Evolutionary conservation across 441 rosid genomes (phyloP).

Genomic region (Euphorbia corollata): DNA sequence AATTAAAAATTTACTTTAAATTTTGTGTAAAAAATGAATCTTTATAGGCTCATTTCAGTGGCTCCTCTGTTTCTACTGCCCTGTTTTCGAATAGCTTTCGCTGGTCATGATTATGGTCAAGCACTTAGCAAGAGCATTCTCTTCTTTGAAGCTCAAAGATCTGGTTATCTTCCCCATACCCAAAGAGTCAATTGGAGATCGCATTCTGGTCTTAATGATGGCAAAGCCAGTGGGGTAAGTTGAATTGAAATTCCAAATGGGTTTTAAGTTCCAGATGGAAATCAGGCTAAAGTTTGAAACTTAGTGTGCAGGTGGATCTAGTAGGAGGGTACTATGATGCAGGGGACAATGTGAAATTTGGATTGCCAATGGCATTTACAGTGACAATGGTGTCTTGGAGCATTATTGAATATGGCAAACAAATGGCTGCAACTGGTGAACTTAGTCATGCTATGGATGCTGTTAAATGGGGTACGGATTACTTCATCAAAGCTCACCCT

Average conservation of each 20-base stretch:
- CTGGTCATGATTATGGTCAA: conserved; percentile 78
- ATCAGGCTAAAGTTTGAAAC: no score
- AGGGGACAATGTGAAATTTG: conserved; percentile 92
- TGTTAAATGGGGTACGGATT: conserved; percentile 88
- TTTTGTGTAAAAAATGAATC: no score
- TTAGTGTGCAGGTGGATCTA: conserved; percentile 54
- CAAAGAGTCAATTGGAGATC: conserved; percentile 92
- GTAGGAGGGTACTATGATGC: conserved; percentile 92
- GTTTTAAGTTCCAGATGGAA: no score
- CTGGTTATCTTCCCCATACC: conserved; percentile 71
- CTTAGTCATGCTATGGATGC: conserved; percentile 71
- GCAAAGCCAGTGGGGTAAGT: conserved; percentile 86
- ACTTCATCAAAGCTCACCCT: conserved; percentile 86
- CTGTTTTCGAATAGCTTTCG: conserved; percentile 47
- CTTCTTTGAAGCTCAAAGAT: conserved; percentile 96
- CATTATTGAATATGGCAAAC: conserved; percentile 69
- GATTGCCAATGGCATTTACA: conserved; percentile 88
- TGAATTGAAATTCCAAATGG: neutral
- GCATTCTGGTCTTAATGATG: conserved; percentile 83
- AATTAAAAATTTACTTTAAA: no score
- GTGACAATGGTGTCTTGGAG: conserved; percentile 94
- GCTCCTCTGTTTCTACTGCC: conserved; percentile 43
- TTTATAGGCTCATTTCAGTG: conserved; percentile 14
- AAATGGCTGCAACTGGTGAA: conserved; percentile 58
- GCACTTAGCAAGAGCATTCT: conserved; percentile 87